Evolutionary conservation across 108 stramenopile genomes (phyloP), one percentile per base, ranked within the genome.

Genomic region (Cyclotella distinguenda): DNA sequence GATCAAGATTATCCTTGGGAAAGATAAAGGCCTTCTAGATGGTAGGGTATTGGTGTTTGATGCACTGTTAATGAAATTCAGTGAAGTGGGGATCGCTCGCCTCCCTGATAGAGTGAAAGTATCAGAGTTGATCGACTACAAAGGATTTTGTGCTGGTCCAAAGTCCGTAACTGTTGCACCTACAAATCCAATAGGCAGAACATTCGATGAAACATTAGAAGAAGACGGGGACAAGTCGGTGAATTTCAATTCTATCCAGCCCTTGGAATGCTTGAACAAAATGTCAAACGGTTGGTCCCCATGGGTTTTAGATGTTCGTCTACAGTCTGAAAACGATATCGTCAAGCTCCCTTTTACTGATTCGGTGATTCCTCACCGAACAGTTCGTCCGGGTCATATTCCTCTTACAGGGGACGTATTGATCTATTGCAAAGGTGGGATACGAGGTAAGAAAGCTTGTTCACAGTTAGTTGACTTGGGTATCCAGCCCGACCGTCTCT

Each of bases 341-440:
- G 86, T 91, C 27, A 69, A 82, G n/a, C 84, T 97, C 22, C 96
- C 96, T 6, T 97, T 97, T 65, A 93, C 91, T 2, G 96, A 97
- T 64, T 36, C 50, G 12, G 89, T 95, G 43, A 77, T 78, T 13
- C 93, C 94, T 3, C 94, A 97, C 61, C 72, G 94, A 12, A 82
- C 79, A 46, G 90, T 97, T 13, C 72, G 68, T 9, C 50, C 79
- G 16, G 64, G 74, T 52, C 62, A 92, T 51, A 69, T 97, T 22
- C 96, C 96, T 0, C 64, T 62, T 40, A 69, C 69, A 2, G 86
- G 89, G 8, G 95, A 96, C 56, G 60, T 96, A 10, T 73, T 96
- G 35, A 84, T 96, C 0, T 93, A 95, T 74, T 96, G 95, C 78
- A 96, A 96, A 79, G 92, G 85, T 42, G 96, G 96, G 11, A 87